phyloP scores from a whole-genome alignment of 768 basidiomycete genomes.

The Cystoderma amianthinum region DNA sequence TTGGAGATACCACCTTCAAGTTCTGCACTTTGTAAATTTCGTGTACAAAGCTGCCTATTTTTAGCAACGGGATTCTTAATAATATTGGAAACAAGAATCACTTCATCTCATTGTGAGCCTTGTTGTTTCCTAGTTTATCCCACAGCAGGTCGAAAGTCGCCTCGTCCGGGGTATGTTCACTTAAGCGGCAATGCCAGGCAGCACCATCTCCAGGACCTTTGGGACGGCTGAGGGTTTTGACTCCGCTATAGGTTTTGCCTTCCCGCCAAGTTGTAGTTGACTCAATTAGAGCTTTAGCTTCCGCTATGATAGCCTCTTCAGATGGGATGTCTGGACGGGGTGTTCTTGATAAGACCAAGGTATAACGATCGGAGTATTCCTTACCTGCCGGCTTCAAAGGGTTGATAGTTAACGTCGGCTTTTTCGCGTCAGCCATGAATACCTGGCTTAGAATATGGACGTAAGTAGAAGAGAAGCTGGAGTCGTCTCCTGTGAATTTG shows the following conservation, averaged over 20 bases:
- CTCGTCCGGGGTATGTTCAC: slow-evolving; percentile 58
- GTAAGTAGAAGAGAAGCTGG: neutral
- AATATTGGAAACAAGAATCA: slow-evolving; percentile 19
- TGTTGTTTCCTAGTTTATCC: slow-evolving; percentile 59
- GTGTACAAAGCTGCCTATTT: slow-evolving; percentile 51
- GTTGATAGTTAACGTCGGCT: slow-evolving; percentile 16
- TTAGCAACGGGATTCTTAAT: neutral
- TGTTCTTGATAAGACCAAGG: neutral
- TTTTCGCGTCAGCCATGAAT: neutral
- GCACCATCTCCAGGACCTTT: slow-evolving; percentile 52
- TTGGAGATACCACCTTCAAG: slow-evolving; percentile 58
- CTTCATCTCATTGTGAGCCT: slow-evolving; percentile 66
- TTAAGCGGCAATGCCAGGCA: slow-evolving; percentile 63
- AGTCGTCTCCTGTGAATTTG: neutral
- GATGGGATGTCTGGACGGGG: slow-evolving; percentile 46
- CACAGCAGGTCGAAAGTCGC: slow-evolving; percentile 71
- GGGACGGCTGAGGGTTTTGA: slow-evolving; percentile 47
- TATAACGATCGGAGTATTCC: neutral
- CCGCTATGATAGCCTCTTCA: slow-evolving; percentile 48
- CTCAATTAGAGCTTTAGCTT: slow-evolving; percentile 49
- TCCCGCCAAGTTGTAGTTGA: slow-evolving; percentile 55
- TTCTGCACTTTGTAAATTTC: slow-evolving; percentile 56
- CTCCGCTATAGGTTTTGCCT: slow-evolving; percentile 53
- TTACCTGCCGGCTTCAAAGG: slow-evolving; percentile 19
- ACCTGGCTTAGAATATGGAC: neutral